phyloP scores from a whole-genome alignment of 176 grass and related monocot species.

The Triticum timopheevii region DNA sequence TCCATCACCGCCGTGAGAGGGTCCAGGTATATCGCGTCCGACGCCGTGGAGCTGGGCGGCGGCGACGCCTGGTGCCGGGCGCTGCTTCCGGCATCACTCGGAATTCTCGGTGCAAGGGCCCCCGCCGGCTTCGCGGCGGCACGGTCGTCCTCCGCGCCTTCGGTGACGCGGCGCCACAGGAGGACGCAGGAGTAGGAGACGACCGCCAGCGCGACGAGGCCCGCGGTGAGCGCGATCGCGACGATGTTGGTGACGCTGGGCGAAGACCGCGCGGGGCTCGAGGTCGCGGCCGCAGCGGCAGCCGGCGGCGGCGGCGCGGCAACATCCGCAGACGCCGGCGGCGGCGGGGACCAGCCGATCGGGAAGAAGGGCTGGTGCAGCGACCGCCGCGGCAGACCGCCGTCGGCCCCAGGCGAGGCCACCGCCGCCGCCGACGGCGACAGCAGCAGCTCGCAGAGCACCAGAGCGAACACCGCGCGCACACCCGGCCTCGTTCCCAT shows the following conservation, averaged over 20 bases:
- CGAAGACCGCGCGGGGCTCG: slow-evolving; percentile 14
- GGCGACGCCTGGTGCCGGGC: slow-evolving; percentile 38
- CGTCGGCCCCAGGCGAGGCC: not conserved
- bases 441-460: not conserved
- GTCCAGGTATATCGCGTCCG: slow-evolving; percentile 50
- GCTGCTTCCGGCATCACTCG: slow-evolving; percentile 44
- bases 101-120: not conserved
- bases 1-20: slow-evolving; percentile 40
- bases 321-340: slow-evolving; percentile 13
- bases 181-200: slow-evolving; percentile 48
- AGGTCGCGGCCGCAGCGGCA: not conserved
- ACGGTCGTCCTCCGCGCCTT: slow-evolving; percentile 1
- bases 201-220: slow-evolving; percentile 41
- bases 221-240: slow-evolving; percentile 51
- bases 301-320: not conserved
- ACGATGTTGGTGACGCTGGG: slow-evolving; percentile 41
- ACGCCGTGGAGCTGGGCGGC: slow-evolving; percentile 48
- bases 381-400: slow-evolving; percentile 12
- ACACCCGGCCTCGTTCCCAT: not conserved
- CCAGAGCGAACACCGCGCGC: slow-evolving; percentile 4
- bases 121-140: not conserved
- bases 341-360: slow-evolving; percentile 43
- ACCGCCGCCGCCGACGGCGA: too few relatives aligned
- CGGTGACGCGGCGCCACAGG: slow-evolving; percentile 29
- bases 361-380: slow-evolving; percentile 69